Evolutionary conservation across 2,329 filamentous ascomycete species (phyloP).

Genomic region (Sclerotiophoma versabilis): DNA sequence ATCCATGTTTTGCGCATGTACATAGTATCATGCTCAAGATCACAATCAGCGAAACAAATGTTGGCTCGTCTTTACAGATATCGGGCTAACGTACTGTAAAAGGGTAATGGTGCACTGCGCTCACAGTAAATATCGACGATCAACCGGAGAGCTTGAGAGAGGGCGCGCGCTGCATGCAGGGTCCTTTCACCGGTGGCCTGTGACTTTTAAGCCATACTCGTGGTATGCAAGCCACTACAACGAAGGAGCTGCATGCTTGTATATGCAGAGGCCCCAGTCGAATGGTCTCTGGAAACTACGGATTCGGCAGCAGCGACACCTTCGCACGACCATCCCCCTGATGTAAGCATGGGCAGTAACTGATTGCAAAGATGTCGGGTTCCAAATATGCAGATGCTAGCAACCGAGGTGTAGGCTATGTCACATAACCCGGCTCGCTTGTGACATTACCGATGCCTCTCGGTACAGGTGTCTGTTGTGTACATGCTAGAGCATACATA

Average conservation of each 20-base stretch:
- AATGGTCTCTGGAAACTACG: not conserved
- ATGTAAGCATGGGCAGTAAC: not conserved
- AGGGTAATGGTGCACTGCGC: not conserved
- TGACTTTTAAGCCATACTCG: constrained; percentile 1
- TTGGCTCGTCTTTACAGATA: not conserved
- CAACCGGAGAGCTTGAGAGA: not conserved
- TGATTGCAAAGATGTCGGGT: not conserved
- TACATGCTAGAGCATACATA: not conserved
- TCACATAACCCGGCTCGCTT: not conserved
- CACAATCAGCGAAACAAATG: not conserved
- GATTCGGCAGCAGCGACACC: not conserved
- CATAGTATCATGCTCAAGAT: not conserved
- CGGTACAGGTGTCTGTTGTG: not conserved
- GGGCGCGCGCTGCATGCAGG: constrained; percentile 3
- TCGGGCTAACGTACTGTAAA: not conserved
- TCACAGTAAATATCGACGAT: not conserved
- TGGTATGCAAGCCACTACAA: not conserved
- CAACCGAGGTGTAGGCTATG: too few relatives aligned
- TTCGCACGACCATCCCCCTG: not conserved
- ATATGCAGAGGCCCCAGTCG: not conserved
- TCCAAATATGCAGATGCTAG: not conserved
- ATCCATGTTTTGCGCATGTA: too few relatives aligned
- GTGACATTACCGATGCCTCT: not conserved
- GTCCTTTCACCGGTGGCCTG: constrained; percentile 6
- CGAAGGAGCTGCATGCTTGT: not conserved